Base-by-base conservation (phyloP, 2,329 filamentous ascomycete species). In the Trichophyton benhamiae region DNA sequence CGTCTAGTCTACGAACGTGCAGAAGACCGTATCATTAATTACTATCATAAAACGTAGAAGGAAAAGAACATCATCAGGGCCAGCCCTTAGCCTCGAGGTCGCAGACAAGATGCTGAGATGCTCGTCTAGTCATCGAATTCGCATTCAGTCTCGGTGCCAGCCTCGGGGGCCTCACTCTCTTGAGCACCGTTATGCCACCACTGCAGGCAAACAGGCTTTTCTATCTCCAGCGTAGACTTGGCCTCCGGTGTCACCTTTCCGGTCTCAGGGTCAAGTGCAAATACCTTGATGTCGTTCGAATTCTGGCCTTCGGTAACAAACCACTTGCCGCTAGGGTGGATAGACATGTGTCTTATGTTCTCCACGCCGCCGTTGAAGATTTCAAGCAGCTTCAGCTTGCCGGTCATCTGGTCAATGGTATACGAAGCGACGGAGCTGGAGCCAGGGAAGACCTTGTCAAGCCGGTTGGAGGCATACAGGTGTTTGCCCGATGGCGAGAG, bases 401-500 rank as follows among this genome's bases (percentile, higher is more conserved):
- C 62, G 22, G 62, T 44, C 22, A 38, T 58, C 13, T 86, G 81
- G 3, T 82, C 71, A 61, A 82, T 80, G 61, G 75, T 68, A 75
- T 83, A 89, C 62, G 78, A 83, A 63, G 86, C 79, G 60, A 91
- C 74, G 0, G 85, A 82, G 74, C 91, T 87, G 7, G 78, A 69
- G 76, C 65, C 67, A 63, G 62, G 72, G 69, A 85, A 81, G 22
- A 79, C 74, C 55, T 58, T 58, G 68, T 87, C 86, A 68, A 82
- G 81, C 64, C 88, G 85, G 65, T 87, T 87, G 1, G 85, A 87
- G 48, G 87, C 79, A 66, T 87, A 77, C 59, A 91, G 70, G 75
- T 84, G 88, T 41, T 79, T 81, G 63, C 79, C 76, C 30, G 66
- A 70, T 69, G 62, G 62, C 42, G 60, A 52, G 5, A 83, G 71